Percentiles rank a stretch among this genome's conserved stretches.
Evolutionary conservation across 495 filamentous ascomycete species (phyloP).

Genomic region (Penicillium coprophilum): DNA sequence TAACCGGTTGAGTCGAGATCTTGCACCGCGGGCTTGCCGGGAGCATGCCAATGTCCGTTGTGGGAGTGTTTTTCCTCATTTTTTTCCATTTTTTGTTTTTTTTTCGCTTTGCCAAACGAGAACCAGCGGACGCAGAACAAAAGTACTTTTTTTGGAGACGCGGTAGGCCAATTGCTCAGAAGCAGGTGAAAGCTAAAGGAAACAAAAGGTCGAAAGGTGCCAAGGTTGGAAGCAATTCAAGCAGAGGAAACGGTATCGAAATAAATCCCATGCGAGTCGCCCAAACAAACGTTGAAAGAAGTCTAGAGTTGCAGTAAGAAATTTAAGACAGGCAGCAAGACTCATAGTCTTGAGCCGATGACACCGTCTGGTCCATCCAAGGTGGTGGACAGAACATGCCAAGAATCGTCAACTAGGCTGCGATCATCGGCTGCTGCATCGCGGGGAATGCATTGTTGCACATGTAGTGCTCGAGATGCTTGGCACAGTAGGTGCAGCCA

Average conservation of each 20-base stretch:
- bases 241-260: conserved; percentile 41
- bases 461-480: conserved; percentile 64
- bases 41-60: conserved; percentile 34
- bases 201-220: conserved; percentile 27
- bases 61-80: conserved; percentile 38
- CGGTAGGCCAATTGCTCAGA: conserved; percentile 27
- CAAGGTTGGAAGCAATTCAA: conserved; percentile 33
- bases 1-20: conserved; percentile 5
- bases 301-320: conserved; percentile 28
- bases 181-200: conserved; percentile 26
- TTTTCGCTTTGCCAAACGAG: conserved; percentile 33
- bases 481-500: conserved; percentile 65
- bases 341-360: conserved; percentile 10
- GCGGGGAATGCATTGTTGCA: conserved; percentile 58
- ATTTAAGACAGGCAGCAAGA: conserved; percentile 18
- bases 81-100: conserved; percentile 34
- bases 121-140: conserved; percentile 34
- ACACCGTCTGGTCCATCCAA: conserved; percentile 19
- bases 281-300: conserved; percentile 28
- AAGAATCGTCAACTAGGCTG: conserved; percentile 30
- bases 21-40: conserved; percentile 23
- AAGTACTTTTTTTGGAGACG: conserved; percentile 42
- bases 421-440: conserved; percentile 58
- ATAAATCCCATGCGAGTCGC: conserved; percentile 33
- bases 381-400: conserved; percentile 15